phyloP scores from a whole-genome alignment of 345 rosid species.

The Isatis tinctoria region DNA sequence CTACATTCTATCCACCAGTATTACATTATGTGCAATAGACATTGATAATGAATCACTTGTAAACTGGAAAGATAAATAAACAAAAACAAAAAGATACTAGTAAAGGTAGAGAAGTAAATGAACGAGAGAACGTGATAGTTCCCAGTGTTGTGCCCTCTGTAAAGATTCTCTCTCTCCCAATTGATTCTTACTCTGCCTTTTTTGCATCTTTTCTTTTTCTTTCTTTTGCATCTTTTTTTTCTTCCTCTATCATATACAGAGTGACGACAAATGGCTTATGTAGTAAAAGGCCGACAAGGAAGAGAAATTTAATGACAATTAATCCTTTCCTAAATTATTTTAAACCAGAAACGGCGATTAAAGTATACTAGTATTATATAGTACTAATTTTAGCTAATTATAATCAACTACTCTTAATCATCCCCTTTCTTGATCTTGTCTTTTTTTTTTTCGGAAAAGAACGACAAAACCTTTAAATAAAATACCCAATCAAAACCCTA shows the following conservation, averaged over 20 bases:
- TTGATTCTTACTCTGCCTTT: conserved; percentile 12
- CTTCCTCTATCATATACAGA: not conserved
- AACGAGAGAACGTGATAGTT: conserved; percentile 32
- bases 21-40: not conserved
- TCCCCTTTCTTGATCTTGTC: not conserved
- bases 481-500: not conserved
- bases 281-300: conserved; percentile 18
- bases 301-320: conserved; percentile 1
- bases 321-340: not conserved
- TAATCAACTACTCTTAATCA: not conserved
- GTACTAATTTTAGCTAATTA: not conserved
- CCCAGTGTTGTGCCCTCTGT: conserved; percentile 33
- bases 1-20: not conserved
- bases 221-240: not conserved
- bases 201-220: no score
- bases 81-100: not conserved
- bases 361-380: not conserved
- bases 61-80: not conserved
- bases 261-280: conserved; percentile 24
- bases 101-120: conserved; percentile 3
- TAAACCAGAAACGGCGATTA: conserved; percentile 11
- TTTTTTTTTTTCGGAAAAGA: not conserved
- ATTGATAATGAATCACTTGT: not conserved
- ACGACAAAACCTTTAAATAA: not conserved
- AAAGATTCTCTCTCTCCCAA: conserved; percentile 27